Percentiles rank a stretch among this genome's conserved stretches.
These are phyloP conservation scores for Aspergillus alliaceus DNA, from an alignment of 2,329 filamentous ascomycete species.

Conservation along the genomic window DNA sequence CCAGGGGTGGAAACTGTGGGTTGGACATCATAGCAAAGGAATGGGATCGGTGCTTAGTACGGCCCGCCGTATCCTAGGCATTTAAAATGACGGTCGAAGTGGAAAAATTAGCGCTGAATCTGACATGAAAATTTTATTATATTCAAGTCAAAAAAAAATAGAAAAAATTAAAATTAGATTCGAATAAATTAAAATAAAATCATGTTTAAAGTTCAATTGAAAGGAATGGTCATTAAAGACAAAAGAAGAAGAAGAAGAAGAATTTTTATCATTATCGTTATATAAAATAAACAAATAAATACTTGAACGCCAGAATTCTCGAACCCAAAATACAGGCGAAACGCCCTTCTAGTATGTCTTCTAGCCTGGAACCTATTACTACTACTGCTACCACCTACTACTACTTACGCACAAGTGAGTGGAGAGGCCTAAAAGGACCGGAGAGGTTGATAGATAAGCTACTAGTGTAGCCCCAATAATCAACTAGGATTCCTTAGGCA, in stretches of 20 bases:
- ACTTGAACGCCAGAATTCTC: not conserved
- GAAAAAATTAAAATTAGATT: no score
- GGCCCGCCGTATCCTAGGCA: conserved; percentile 11
- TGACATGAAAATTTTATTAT: conserved; percentile 7
- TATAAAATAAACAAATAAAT: conserved; percentile 7
- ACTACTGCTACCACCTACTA: no score
- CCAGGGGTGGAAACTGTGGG: conserved; percentile 18
- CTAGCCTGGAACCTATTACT: conserved; percentile 4
- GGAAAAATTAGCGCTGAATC: conserved; percentile 22
- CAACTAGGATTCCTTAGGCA: conserved; percentile 7
- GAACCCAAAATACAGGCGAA: not conserved
- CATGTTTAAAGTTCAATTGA: not conserved
- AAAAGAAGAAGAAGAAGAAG: not conserved
- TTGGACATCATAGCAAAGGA: conserved; percentile 16
- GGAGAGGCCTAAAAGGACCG: conserved; percentile 3
- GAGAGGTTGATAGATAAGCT: not conserved
- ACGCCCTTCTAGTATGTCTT: not conserved
- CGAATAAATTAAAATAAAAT: not conserved
- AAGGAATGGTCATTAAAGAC: not conserved
- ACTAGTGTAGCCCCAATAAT: conserved; percentile 4
- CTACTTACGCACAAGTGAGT: conserved; percentile 10
- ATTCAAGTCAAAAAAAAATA: no score
- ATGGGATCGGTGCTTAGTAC: conserved; percentile 14
- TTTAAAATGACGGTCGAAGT: conserved; percentile 19
- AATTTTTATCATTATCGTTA: no score